A percentile compares a stretch with the other conserved stretches of the same genome.
Evolutionary conservation across 306 rosid genomes (phyloP).

Genomic region (Notholithocarpus densiflorus): DNA sequence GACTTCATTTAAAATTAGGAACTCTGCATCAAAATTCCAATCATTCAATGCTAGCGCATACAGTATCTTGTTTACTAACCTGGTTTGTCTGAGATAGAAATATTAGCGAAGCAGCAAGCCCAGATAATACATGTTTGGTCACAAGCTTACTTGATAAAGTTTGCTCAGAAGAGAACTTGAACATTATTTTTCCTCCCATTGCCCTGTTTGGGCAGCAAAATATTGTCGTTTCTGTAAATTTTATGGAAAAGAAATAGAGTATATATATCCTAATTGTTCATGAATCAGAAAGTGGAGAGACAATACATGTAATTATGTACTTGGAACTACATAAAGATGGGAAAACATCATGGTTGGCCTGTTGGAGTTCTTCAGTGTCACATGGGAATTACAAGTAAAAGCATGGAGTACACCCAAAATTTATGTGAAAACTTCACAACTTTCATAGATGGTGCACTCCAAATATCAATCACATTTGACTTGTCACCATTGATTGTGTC

Average conservation of each 20-base stretch:
- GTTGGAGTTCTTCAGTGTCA: background rate
- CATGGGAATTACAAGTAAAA: background rate
- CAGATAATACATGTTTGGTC: conserved; percentile 59
- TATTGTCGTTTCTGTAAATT: conserved; percentile 13
- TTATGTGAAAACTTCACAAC: background rate
- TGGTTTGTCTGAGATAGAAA: conserved; percentile 59
- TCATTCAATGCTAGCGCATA: background rate
- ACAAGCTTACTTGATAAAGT: conserved; percentile 39
- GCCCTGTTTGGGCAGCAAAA: conserved; percentile 42
- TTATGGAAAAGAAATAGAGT: background rate
- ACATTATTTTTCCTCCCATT: conserved; percentile 40
- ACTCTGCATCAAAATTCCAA: conserved; percentile 10
- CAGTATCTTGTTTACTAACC: conserved; percentile 40
- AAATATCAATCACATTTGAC: background rate
- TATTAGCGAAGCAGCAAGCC: conserved; percentile 70
- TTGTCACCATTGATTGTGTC: background rate
- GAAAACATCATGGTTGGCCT: background rate
- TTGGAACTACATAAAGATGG: background rate
- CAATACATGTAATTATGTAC: background rate
- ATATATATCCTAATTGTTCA: background rate
- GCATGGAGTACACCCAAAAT: background rate
- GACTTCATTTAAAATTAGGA: background rate
- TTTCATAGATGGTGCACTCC: background rate
- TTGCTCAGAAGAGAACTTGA: conserved; percentile 50
- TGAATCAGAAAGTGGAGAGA: background rate